phyloP scores from a whole-genome alignment of 2,329 filamentous ascomycete species.

The Zalaria sp. region DNA sequence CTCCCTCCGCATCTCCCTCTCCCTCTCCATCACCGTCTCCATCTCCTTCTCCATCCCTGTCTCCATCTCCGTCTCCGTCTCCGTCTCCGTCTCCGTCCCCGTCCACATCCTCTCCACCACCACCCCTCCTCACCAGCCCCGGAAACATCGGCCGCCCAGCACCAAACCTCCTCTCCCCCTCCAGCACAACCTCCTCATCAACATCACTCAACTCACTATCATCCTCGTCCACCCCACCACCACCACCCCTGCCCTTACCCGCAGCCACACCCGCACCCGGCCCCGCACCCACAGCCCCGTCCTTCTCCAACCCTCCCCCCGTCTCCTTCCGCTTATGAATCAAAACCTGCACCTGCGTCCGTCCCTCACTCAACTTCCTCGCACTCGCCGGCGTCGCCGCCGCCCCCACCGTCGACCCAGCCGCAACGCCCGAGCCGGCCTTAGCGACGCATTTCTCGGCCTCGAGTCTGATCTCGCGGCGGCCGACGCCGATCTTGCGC shows the following conservation, averaged over 20 bases:
- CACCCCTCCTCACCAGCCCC: constrained; percentile 4
- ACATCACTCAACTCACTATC: constrained; percentile 42
- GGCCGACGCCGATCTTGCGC: constrained; percentile 43
- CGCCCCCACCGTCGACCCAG: constrained; percentile 1
- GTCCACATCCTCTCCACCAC: constrained; percentile 2
- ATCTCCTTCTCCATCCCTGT: constrained; percentile 6
- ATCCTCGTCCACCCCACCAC: constrained; percentile 39
- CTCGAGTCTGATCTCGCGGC: constrained; percentile 43
- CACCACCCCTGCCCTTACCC: constrained; percentile 42
- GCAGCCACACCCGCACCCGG: constrained; percentile 10
- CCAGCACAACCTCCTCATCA: constrained; percentile 21
- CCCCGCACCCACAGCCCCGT: constrained; percentile 25
- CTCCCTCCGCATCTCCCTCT: constrained; percentile 8
- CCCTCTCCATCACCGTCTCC: constrained; percentile 11
- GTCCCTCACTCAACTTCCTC: background rate
- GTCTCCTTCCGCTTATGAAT: constrained; percentile 9
- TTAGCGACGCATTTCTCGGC: constrained; percentile 41
- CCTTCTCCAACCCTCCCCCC: constrained; percentile 23
- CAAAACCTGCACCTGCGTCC: constrained; percentile 12
- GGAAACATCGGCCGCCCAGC: constrained; percentile 2
- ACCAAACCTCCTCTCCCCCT: constrained; percentile 4
- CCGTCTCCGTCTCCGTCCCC: constrained; percentile 2
- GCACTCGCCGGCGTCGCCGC: constrained; percentile 1
- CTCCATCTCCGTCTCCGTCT: constrained; percentile 6
- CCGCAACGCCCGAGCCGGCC: constrained; percentile 4